phyloP scores from a whole-genome alignment of 306 rosid species.

The Trifolium subterraneum region DNA sequence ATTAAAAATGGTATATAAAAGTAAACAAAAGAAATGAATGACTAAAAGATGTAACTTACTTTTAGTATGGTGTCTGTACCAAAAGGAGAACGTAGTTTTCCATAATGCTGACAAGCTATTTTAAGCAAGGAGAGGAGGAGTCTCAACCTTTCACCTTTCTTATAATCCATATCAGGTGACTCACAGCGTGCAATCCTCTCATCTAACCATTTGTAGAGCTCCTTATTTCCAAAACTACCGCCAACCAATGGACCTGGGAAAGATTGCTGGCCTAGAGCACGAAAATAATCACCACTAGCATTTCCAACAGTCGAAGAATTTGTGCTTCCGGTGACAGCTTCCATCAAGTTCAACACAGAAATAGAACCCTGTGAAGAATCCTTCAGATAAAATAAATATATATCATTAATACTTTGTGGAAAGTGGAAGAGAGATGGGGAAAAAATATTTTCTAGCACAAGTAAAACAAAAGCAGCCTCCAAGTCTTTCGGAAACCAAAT shows the following conservation, averaged over 20 bases:
- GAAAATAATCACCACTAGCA: conserved; percentile 60
- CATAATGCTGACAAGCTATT: conserved; percentile 89
- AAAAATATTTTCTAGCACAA: conserved; percentile 14
- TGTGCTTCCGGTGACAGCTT: conserved; percentile 61
- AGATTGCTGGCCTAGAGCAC: conserved; percentile 79
- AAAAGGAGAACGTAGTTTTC: conserved; percentile 91
- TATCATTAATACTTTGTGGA: conserved; percentile 42
- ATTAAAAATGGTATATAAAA: conserved; percentile 4
- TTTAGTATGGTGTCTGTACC: conserved; percentile 66
- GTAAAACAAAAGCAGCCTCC: conserved; percentile 14
- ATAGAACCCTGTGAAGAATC: conserved; percentile 64
- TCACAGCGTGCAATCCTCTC: conserved; percentile 75
- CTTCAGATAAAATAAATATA: conserved; percentile 60
- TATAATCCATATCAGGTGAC: conserved; percentile 68
- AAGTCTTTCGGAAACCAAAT: conserved; percentile 26
- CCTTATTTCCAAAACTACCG: conserved; percentile 88
- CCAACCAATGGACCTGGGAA: conserved; percentile 98
- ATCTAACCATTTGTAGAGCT: conserved; percentile 85
- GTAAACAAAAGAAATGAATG: conserved; percentile 15
- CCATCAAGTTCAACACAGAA: conserved; percentile 77
- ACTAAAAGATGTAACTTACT: conserved; percentile 55
- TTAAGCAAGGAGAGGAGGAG: conserved; percentile 89
- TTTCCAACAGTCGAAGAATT: conserved; percentile 54
- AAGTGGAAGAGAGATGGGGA: conserved; percentile 15
- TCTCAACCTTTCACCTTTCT: conserved; percentile 72